Percentiles rank a stretch among this genome's conserved stretches.
phyloP scores from a whole-genome alignment of 805 yeast genomes.

The Barnettozyma wickerhamii region DNA sequence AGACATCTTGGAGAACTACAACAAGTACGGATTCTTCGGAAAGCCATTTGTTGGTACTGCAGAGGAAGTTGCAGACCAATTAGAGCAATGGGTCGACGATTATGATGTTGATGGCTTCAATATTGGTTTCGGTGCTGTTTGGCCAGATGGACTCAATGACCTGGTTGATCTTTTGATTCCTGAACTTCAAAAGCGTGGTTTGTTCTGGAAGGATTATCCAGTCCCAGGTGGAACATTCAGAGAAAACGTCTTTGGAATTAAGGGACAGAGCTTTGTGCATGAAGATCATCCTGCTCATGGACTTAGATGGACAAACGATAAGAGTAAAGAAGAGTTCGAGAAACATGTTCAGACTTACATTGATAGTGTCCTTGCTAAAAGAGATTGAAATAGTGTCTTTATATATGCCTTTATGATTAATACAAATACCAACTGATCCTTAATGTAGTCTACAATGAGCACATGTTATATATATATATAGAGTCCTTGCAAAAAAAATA shows the following conservation, averaged over 20 bases:
- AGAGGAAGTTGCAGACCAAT: slow-evolving; percentile 34
- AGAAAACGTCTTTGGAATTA: slow-evolving; percentile 26
- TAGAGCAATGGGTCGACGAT: slow-evolving; percentile 34
- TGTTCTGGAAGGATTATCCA: slow-evolving; percentile 32
- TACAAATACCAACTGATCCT: too few species aligned
- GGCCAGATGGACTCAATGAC: slow-evolving; percentile 36
- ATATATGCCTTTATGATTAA: too few species aligned
- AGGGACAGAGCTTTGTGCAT: slow-evolving; percentile 16
- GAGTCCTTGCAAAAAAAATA: too few species aligned
- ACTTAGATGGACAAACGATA: slow-evolving; percentile 22
- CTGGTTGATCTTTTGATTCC: slow-evolving; percentile 34
- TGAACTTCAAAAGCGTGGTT: slow-evolving; percentile 31
- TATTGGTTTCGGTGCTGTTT: slow-evolving; percentile 28
- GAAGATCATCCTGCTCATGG: slow-evolving; percentile 16
- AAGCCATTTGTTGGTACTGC: slow-evolving; percentile 30
- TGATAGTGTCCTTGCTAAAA: too few species aligned
- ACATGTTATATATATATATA: too few species aligned
- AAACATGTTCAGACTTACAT: not conserved
- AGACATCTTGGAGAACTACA: slow-evolving; percentile 5
- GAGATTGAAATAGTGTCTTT: not conserved
- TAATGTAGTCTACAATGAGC: too few species aligned
- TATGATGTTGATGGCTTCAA: slow-evolving; percentile 41
- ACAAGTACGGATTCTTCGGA: slow-evolving; percentile 12
- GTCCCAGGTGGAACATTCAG: slow-evolving; percentile 32
- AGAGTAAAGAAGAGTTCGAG: slow-evolving; percentile 26